These are phyloP conservation scores for Boletus subparvulus DNA, from an alignment of 768 basidiomycete species.

Conservation along the genomic window DNA sequence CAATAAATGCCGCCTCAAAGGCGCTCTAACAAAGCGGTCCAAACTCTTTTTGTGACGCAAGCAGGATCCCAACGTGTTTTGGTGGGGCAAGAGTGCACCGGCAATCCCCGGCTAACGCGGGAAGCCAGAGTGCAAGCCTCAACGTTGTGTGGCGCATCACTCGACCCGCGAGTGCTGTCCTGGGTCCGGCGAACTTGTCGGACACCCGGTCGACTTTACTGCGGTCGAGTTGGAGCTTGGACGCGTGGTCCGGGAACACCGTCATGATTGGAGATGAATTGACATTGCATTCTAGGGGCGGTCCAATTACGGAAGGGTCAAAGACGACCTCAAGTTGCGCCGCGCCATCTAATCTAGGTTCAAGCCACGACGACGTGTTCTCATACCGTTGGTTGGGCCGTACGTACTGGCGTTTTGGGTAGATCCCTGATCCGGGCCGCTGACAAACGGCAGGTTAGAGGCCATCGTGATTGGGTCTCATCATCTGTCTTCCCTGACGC, in stretches of 20 bases:
- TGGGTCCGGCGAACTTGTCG: neutral
- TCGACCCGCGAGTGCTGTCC: neutral
- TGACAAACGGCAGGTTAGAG: neutral
- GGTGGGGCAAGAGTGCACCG: neutral
- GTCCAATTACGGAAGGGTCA: conserved; percentile 2
- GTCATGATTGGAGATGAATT: neutral
- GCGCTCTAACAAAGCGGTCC: neutral
- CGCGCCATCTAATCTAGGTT: conserved; percentile 1
- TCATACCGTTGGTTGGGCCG: neutral
- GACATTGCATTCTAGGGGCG: neutral
- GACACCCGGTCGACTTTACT: neutral
- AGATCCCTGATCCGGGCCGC: neutral
- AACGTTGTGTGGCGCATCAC: conserved; percentile 4
- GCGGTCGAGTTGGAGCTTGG: too few species aligned
- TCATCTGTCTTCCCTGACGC: neutral
- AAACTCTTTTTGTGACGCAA: neutral
- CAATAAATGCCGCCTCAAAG: conserved; percentile 7
- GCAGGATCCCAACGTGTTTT: too few species aligned
- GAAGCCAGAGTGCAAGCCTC: neutral
- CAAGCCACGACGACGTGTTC: neutral
- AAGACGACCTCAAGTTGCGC: neutral
- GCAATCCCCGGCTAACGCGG: conserved; percentile 4
- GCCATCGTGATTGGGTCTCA: neutral
- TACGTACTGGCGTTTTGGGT: neutral
- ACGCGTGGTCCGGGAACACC: too few species aligned